Evolutionary conservation across 805 yeast species (phyloP).

Genomic region (Candida pini): DNA sequence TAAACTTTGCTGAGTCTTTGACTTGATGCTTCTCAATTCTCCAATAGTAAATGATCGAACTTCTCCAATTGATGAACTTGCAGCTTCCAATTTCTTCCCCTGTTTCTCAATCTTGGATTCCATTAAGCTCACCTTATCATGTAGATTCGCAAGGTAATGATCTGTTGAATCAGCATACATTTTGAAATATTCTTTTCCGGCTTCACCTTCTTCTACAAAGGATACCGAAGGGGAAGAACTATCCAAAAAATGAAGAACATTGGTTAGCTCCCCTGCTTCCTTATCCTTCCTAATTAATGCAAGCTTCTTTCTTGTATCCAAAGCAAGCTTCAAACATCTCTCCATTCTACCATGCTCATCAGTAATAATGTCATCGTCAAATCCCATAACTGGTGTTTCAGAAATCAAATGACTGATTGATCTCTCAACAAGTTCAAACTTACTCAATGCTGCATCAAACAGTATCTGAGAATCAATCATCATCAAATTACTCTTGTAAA

Average conservation of each 20-base stretch:
- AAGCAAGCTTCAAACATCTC: constrained; percentile 13
- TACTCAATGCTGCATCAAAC: constrained; percentile 24
- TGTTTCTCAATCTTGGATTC: constrained; percentile 6
- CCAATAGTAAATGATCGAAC: constrained; percentile 5
- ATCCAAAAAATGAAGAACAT: constrained; percentile 10
- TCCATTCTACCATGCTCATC: constrained; percentile 10
- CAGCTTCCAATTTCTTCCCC: constrained; percentile 7
- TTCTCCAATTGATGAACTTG: constrained; percentile 6
- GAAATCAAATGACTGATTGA: constrained; percentile 7
- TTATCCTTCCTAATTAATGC: constrained; percentile 3
- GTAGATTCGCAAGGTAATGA: constrained; percentile 15
- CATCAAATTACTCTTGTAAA: constrained; percentile 23
- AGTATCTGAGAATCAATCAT: constrained; percentile 21
- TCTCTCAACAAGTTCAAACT: constrained; percentile 18
- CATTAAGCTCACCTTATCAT: constrained; percentile 12
- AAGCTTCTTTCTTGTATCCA: constrained; percentile 10
- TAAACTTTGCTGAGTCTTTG: constrained; percentile 17
- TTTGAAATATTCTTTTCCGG: constrained; percentile 6
- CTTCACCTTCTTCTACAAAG: not conserved
- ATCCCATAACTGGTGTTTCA: not conserved
- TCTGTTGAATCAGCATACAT: constrained; percentile 17
- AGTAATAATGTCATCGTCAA: not conserved
- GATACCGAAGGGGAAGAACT: constrained; percentile 1
- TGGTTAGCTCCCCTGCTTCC: constrained; percentile 5
- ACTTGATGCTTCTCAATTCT: constrained; percentile 9